phyloP scores from a whole-genome alignment of 2,329 filamentous ascomycete species.

The Aspergillus fumigatiaffinis region DNA sequence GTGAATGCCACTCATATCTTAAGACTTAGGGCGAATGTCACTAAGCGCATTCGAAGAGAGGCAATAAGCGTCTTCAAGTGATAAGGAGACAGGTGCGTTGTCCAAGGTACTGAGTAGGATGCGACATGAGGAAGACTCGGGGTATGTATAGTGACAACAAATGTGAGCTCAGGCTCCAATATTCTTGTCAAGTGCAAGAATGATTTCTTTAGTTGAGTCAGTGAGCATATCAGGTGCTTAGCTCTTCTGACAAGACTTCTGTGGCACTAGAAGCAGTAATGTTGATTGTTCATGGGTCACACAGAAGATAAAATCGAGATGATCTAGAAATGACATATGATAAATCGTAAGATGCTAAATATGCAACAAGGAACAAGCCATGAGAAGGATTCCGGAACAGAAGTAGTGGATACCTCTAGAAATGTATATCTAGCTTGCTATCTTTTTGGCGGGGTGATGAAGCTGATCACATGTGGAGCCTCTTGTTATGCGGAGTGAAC shows the following conservation, averaged over 20 bases:
- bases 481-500: constrained; percentile 3
- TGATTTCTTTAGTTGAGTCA: constrained; percentile 6
- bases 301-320: neutral
- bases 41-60: constrained; percentile 1
- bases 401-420: neutral
- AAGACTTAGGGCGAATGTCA: neutral
- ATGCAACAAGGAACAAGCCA: neutral
- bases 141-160: constrained; percentile 9
- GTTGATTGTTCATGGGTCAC: neutral
- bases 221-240: constrained; percentile 22
- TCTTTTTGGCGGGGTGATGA: neutral
- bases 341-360: neutral
- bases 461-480: constrained; percentile 16
- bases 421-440: neutral
- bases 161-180: constrained; percentile 25
- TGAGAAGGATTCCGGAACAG: neutral
- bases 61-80: neutral
- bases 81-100: constrained; percentile 2
- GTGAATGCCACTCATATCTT: constrained; percentile 40
- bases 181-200: constrained; percentile 20
- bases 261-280: neutral
- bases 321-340: neutral
- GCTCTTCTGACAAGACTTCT: constrained; percentile 14
- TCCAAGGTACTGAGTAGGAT: constrained; percentile 4
- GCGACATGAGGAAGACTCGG: constrained; percentile 21